phyloP scores from a whole-genome alignment of 768 basidiomycete genomes.

The Nevesoporus exiguus region DNA sequence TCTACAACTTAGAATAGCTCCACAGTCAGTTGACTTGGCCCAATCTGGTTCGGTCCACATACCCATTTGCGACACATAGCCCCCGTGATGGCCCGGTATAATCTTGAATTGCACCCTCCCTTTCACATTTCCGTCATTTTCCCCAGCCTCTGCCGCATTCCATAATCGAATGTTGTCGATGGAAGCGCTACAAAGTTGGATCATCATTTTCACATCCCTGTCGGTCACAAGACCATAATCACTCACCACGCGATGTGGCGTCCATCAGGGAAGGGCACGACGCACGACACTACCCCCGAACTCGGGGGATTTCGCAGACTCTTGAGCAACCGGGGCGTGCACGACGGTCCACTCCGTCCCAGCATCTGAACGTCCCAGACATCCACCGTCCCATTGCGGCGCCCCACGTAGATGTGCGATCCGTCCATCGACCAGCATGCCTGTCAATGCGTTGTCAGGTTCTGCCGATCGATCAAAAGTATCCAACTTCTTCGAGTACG shows the following conservation, averaged over 20 bases:
- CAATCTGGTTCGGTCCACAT: slow-evolving; percentile 35
- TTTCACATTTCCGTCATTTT: slow-evolving; percentile 59
- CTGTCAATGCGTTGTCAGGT: slow-evolving; percentile 39
- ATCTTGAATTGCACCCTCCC: slow-evolving; percentile 85
- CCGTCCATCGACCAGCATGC: slow-evolving; percentile 94
- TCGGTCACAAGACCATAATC: slow-evolving; percentile 11
- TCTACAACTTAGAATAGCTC: slow-evolving; percentile 65
- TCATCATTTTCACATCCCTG: slow-evolving; percentile 20
- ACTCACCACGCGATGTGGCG: slow-evolving; percentile 84
- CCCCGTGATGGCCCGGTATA: slow-evolving; percentile 93
- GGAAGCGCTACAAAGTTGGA: slow-evolving; percentile 60
- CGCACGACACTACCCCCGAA: slow-evolving; percentile 88
- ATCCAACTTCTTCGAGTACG: slow-evolving; percentile 25
- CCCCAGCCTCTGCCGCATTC: slow-evolving; percentile 81
- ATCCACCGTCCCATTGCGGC: slow-evolving; percentile 87
- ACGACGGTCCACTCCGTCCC: slow-evolving; percentile 56
- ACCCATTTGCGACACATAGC: slow-evolving; percentile 92
- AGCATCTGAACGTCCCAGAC: slow-evolving; percentile 91
- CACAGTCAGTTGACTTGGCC: slow-evolving; percentile 22
- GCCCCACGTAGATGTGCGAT: slow-evolving; percentile 82
- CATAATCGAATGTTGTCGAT: slow-evolving; percentile 91
- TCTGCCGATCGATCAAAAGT: slow-evolving; percentile 1
- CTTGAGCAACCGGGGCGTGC: slow-evolving; percentile 75
- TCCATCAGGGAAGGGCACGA: slow-evolving; percentile 90
- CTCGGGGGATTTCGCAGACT: slow-evolving; percentile 83